A percentile compares a stretch with the other conserved stretches of the same genome.
These are phyloP conservation scores for Candida manassasensis DNA, from an alignment of 805 yeast species.

Conservation along the genomic window DNA sequence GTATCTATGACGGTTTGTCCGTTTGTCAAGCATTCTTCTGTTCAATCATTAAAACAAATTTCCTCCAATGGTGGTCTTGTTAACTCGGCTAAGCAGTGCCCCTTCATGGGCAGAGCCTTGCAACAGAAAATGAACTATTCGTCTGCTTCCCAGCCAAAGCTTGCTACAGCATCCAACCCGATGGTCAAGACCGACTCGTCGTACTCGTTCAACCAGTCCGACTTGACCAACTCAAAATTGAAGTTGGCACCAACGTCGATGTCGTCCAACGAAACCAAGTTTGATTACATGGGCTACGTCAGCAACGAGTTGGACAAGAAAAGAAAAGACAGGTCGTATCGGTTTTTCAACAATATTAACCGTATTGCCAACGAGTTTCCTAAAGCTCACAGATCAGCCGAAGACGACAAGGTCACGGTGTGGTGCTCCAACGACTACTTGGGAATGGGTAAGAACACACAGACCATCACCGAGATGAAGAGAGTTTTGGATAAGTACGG, in stretches of 20 bases:
- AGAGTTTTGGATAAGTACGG: constrained; percentile 83
- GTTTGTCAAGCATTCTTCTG: constrained; percentile 61
- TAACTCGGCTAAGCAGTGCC: constrained; percentile 69
- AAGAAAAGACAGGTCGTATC: constrained; percentile 84
- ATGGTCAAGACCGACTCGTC: neutral
- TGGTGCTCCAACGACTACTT: constrained; percentile 99
- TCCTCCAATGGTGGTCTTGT: constrained; percentile 44
- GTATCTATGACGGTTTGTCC: constrained; percentile 82
- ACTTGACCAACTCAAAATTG: neutral
- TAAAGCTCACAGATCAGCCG: constrained; percentile 73
- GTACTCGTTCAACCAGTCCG: constrained; percentile 17
- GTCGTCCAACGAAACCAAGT: constrained; percentile 44
- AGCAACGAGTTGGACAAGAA: constrained; percentile 64
- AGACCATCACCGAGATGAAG: constrained; percentile 73
- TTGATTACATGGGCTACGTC: constrained; percentile 71
- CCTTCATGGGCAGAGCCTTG: constrained; percentile 85
- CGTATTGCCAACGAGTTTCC: constrained; percentile 94
- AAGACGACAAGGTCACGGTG: constrained; percentile 85
- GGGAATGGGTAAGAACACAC: constrained; percentile 84
- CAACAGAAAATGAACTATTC: constrained; percentile 40
- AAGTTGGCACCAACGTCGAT: constrained; percentile 14
- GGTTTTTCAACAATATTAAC: constrained; percentile 95
- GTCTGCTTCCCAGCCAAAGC: constrained; percentile 37
- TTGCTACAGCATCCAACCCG: constrained; percentile 32
- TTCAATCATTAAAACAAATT: constrained; percentile 55